Percentiles rank a stretch among this genome's conserved stretches.
Evolutionary conservation across 1,139 yeast genomes (phyloP).

Genomic region (Pichia sp.): DNA sequence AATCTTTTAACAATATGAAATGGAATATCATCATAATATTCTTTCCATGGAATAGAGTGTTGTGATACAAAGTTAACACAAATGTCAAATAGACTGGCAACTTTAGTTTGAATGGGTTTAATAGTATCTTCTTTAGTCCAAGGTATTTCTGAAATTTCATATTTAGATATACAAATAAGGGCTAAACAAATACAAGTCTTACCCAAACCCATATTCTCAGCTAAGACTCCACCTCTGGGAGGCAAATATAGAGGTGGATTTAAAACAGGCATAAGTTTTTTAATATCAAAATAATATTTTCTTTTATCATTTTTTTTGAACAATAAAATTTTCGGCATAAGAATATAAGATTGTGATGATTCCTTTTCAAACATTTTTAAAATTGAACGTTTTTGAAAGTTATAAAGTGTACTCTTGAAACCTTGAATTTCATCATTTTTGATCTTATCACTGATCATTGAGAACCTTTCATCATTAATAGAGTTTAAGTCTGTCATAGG

Average conservation of each 20-base stretch:
- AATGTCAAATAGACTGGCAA: constrained; percentile 33
- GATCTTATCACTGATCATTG: constrained; percentile 18
- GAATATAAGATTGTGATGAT: constrained; percentile 29
- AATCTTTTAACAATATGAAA: constrained; percentile 35
- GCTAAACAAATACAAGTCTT: constrained; percentile 64
- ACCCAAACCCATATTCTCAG: constrained; percentile 76
- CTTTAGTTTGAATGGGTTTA: background rate
- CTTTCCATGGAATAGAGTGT: constrained; percentile 54
- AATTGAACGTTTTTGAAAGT: constrained; percentile 53
- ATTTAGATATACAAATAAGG: constrained; percentile 49
- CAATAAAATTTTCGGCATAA: constrained; percentile 40
- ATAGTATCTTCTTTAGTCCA: constrained; percentile 19
- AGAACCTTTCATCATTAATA: constrained; percentile 13
- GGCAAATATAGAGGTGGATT: constrained; percentile 38
- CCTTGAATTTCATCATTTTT: constrained; percentile 38
- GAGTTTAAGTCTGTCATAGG: constrained; percentile 29
- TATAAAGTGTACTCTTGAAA: constrained; percentile 44
- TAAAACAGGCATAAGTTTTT: constrained; percentile 26
- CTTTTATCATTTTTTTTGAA: constrained; percentile 16
- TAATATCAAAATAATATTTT: constrained; percentile 35
- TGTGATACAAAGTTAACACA: constrained; percentile 40
- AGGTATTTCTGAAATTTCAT: constrained; percentile 46
- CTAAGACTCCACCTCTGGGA: constrained; percentile 63
- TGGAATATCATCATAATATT: constrained; percentile 40
- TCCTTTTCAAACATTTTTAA: constrained; percentile 55